Evolutionary conservation across 768 basidiomycete species (phyloP), one percentile per base, ranked within the genome.

Genomic region (Boletus sp.): DNA sequence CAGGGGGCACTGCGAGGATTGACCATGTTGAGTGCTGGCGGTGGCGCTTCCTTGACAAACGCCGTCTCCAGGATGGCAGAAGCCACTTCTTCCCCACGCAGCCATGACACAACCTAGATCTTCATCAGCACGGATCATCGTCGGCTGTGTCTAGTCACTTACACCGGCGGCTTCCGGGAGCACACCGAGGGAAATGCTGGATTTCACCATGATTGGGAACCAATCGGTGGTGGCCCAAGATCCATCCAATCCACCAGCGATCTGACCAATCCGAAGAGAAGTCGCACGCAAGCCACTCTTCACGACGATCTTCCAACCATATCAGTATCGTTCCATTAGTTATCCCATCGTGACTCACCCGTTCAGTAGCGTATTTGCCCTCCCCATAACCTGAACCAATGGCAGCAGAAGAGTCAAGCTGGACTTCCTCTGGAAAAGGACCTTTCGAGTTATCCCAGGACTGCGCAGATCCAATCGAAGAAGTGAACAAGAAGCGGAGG

Each of bases 181-280:
- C 20, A 54, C 60, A 48, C 69, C 70, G 8, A 68, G 63, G 5
- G 60, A 53, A 17, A 70, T 15, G 46, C 73, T 72, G 0, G 73
- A 71, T 50, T 75, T 70, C 9, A 77, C 69, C 4, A 81, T 64
- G 36, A 74, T 70, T 14, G 81, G 79, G 29, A 82, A 61, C 81
- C 80, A 83, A 45, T 81, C 78, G 0, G 67, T 73, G 7, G 71
- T 67, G 7, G 71, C 72, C 80, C 80, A 81, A 0, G 73, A 73
- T 28, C 80, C 80, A 1, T 63, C 64, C 0, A 54, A 57, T 18
- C 77, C 77, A 17, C 80, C 80, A 28, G 67, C 69, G 9, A 81
- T 65, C 55, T 83, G 81, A 0, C 80, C 82, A 10, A 80, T 75
- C 5, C 82, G 71, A 35, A 81, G 66, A 2, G 74, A 73, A 0